Conservation (phyloP, 2,329 filamentous ascomycete genomes). For the Trichoderma sp. region DNA sequence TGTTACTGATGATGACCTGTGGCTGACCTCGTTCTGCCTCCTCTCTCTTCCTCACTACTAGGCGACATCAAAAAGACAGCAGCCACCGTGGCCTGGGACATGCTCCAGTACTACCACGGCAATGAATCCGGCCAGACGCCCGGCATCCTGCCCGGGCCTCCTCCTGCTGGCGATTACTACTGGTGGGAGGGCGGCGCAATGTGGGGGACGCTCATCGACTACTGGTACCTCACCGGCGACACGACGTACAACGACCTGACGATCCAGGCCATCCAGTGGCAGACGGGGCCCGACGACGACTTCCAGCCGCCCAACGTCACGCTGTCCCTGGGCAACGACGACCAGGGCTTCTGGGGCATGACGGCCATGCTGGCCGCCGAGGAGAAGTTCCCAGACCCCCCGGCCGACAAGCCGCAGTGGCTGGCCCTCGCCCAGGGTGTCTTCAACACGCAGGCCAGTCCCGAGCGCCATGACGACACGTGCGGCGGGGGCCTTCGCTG, state of each 20-base stretch:
- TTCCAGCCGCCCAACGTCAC: constrained; percentile 61
- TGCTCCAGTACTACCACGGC: constrained; percentile 52
- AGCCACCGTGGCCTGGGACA: constrained; percentile 46
- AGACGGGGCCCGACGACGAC: constrained; percentile 55
- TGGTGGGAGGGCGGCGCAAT: constrained; percentile 69
- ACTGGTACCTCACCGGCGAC: constrained; percentile 65
- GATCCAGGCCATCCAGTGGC: constrained; percentile 55
- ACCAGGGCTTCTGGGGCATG: constrained; percentile 69
- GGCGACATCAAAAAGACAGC: constrained; percentile 46
- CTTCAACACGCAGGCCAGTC: constrained; percentile 59
- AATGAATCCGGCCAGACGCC: constrained; percentile 49
- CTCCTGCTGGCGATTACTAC: constrained; percentile 55
- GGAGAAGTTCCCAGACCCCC: constrained; percentile 58
- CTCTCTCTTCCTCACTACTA: constrained; percentile 28
- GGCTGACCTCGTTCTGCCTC: constrained; percentile 6
- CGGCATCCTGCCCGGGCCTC: constrained; percentile 53
- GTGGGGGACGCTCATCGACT: constrained; percentile 65
- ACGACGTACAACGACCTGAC: constrained; percentile 57
- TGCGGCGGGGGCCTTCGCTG: constrained; percentile 68
- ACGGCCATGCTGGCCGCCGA: constrained; percentile 64
- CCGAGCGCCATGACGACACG: constrained; percentile 59
- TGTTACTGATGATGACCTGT: constrained; percentile 13
- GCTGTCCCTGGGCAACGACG: constrained; percentile 61
- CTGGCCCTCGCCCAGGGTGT: constrained; percentile 63
- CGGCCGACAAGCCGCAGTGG: constrained; percentile 53